Percentiles rank a stretch among this genome's conserved stretches.
Conservation (phyloP, 768 basidiomycete genomes). For the Agaricus subrufescens region DNA sequence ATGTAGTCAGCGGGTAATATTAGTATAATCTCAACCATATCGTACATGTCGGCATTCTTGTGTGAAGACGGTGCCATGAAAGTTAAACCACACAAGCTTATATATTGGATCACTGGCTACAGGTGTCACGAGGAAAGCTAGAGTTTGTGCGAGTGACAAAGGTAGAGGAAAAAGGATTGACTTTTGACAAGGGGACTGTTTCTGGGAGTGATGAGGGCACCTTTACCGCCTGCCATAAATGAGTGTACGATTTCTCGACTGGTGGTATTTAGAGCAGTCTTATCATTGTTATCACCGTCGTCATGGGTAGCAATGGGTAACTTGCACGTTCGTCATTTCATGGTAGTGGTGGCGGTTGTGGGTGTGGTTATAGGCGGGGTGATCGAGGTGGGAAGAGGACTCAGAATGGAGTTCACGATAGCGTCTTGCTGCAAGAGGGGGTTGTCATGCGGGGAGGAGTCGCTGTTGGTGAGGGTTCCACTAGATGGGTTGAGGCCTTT, state of each 20-base stretch:
- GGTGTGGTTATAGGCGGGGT: constrained; percentile 8
- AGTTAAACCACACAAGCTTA: no score
- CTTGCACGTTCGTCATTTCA: constrained; percentile 16
- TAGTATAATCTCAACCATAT: no score
- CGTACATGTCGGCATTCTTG: no score
- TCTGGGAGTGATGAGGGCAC: constrained; percentile 34
- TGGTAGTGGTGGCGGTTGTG: constrained; percentile 1
- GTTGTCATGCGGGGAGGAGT: constrained; percentile 23
- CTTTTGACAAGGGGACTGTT: constrained; percentile 54
- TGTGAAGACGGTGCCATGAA: no score
- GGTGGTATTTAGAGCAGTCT: constrained; percentile 24
- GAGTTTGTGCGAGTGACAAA: constrained; percentile 27
- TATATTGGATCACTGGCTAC: no score
- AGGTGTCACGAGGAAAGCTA: no score
- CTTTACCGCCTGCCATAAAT: constrained; percentile 37
- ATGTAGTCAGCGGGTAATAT: no score
- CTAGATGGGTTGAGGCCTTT: constrained; percentile 61
- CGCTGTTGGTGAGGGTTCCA: constrained; percentile 43
- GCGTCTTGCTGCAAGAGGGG: constrained; percentile 6
- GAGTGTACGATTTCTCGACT: constrained; percentile 23
- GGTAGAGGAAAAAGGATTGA: constrained; percentile 51
- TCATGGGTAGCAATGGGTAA: constrained; percentile 21
- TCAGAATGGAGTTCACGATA: constrained; percentile 1
- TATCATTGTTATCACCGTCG: constrained; percentile 31
- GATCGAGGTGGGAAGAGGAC: constrained; percentile 17